Conservation (phyloP, 805 yeast genomes). For the Wickerhamiella allomyrinae region DNA sequence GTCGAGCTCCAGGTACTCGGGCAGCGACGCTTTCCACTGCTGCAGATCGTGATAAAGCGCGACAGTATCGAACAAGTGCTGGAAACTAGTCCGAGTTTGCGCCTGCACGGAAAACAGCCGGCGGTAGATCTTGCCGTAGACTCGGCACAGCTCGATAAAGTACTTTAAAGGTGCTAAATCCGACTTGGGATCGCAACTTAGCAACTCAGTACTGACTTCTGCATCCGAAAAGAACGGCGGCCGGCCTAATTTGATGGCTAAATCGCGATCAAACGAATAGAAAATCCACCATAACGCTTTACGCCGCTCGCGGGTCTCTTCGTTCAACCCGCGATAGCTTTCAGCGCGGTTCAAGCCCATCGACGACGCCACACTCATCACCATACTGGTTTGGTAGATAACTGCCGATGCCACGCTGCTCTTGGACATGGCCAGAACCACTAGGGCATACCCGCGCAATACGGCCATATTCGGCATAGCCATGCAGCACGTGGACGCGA, state of each 20-base stretch:
- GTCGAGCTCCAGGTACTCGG: not conserved
- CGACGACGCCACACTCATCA: constrained; percentile 33
- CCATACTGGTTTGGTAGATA: not conserved
- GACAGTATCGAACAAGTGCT: constrained; percentile 8
- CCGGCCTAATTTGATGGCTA: constrained; percentile 34
- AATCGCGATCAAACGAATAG: constrained; percentile 33
- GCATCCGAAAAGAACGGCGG: constrained; percentile 29
- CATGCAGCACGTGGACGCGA: not conserved
- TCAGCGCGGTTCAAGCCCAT: constrained; percentile 44
- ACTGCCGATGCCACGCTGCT: not conserved
- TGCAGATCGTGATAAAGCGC: constrained; percentile 9
- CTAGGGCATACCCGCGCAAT: not conserved
- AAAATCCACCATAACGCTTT: constrained; percentile 37
- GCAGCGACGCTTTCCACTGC: constrained; percentile 12
- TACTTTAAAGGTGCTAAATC: not conserved
- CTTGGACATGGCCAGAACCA: not conserved
- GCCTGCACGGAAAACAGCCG: constrained; percentile 12
- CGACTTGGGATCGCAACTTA: constrained; percentile 1
- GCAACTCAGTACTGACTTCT: constrained; percentile 11
- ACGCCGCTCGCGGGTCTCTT: constrained; percentile 28
- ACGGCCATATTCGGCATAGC: not conserved
- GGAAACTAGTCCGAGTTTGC: constrained; percentile 5
- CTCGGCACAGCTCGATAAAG: constrained; percentile 5
- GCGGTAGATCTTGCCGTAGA: constrained; percentile 11
- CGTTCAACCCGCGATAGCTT: constrained; percentile 26